These are phyloP conservation scores for Pseudogymnoascus sp. DNA, from an alignment of 2,329 filamentous ascomycete species.

Conservation along the genomic window DNA sequence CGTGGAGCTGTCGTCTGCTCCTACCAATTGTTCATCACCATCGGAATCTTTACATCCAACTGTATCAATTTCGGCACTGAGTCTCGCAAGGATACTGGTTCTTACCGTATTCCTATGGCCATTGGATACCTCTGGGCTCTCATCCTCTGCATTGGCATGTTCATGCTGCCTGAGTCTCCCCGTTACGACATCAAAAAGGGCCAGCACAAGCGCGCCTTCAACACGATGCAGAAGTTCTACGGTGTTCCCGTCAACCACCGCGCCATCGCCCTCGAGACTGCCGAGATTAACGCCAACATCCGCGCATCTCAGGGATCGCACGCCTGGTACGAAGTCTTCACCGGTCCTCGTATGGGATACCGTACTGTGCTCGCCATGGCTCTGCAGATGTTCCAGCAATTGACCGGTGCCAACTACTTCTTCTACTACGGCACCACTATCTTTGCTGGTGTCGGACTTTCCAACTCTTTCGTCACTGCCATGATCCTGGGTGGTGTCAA, in stretches of 20 bases:
- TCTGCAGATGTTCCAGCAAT: conserved; percentile 60
- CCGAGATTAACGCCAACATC: conserved; percentile 40
- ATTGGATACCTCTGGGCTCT: conserved; percentile 46
- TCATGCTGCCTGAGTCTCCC: conserved; percentile 49
- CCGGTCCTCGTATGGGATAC: conserved; percentile 50
- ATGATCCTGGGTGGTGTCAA: conserved; percentile 63
- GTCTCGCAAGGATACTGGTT: conserved; percentile 31
- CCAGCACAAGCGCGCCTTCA: conserved; percentile 40
- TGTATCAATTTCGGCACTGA: conserved; percentile 44
- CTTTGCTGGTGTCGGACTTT: conserved; percentile 57
- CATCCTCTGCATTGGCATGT: conserved; percentile 43
- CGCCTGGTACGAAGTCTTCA: conserved; percentile 57
- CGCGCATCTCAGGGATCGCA: conserved; percentile 41
- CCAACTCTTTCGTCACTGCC: conserved; percentile 58
- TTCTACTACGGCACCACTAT: conserved; percentile 61
- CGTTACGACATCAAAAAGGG: conserved; percentile 45
- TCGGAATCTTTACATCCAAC: conserved; percentile 55
- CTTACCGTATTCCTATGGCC: conserved; percentile 57
- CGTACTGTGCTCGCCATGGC: conserved; percentile 54
- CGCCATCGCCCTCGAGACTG: conserved; percentile 42
- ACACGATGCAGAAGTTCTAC: conserved; percentile 45
- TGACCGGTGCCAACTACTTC: conserved; percentile 56
- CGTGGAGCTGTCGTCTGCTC: conserved; percentile 55
- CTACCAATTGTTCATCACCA: conserved; percentile 68
- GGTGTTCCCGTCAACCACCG: conserved; percentile 36